Evolutionary conservation across 2,329 filamentous ascomycete species (phyloP).

Genomic region (Alternaria atra): DNA sequence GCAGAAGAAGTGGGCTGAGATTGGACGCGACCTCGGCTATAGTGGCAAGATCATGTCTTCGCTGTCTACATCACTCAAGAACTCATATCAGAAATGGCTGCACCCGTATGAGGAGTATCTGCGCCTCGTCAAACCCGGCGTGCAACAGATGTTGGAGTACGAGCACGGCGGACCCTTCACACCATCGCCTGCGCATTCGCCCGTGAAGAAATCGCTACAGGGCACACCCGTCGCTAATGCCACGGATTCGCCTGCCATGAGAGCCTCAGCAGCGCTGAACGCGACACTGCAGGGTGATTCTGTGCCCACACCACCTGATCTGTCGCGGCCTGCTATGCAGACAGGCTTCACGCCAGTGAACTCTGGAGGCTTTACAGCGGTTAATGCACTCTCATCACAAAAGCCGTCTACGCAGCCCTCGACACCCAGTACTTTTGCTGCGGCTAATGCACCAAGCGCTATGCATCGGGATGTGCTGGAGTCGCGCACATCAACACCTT

Average conservation of each 20-base stretch:
- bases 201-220: slow-evolving; percentile 67
- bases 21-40: slow-evolving; percentile 94
- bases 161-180: slow-evolving; percentile 94
- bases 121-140: slow-evolving; percentile 86
- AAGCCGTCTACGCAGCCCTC: slow-evolving; percentile 31
- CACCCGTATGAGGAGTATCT: slow-evolving; percentile 97
- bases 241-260: slow-evolving; percentile 73
- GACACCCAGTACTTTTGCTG: slow-evolving; percentile 59
- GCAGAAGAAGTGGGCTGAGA: slow-evolving; percentile 98
- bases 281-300: slow-evolving; percentile 59
- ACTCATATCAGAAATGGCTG: slow-evolving; percentile 97
- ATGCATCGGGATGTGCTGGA: slow-evolving; percentile 62
- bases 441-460: slow-evolving; percentile 64
- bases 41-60: slow-evolving; percentile 99
- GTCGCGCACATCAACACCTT: slow-evolving; percentile 66
- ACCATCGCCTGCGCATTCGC: slow-evolving; percentile 76
- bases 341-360: slow-evolving; percentile 80
- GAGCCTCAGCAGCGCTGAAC: slow-evolving; percentile 65
- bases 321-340: slow-evolving; percentile 62
- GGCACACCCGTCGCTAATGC: slow-evolving; percentile 61
- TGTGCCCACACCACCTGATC: slow-evolving; percentile 61
- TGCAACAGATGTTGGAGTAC: slow-evolving; percentile 93
- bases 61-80: slow-evolving; percentile 95
- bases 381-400: slow-evolving; percentile 61
- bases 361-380: slow-evolving; percentile 67